Evolutionary conservation across 2,329 filamentous ascomycete species (phyloP), one percentile per base, ranked within the genome.

Genomic region (Paraconiothyrium brasiliense): DNA sequence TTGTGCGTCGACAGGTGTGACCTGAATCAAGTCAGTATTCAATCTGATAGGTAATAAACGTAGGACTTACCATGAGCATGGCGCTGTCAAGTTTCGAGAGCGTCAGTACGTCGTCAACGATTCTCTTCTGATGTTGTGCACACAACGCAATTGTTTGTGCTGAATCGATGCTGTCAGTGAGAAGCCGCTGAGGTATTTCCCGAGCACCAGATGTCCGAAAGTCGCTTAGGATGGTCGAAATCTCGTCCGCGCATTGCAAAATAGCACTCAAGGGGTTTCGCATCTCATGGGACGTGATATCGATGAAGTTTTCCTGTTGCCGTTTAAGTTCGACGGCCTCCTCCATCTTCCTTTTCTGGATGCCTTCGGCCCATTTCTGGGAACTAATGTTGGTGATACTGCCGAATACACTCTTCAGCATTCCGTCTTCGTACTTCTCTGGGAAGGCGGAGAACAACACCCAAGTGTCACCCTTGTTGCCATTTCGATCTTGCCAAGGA

Each of bases 361-460:
- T 88, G 50, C 90, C 89, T 76, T 96, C 92, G 1, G 92, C 92
- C 84, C 90, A 90, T 76, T 96, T 97, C 74, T 95, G 92, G 57
- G 91, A 87, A 20, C 90, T 93, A 66, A 97, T 96, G 71, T 96
- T 92, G 0, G 92, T 94, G 55, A 96, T 90, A 71, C 89, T 91
- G 56, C 91, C 91, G 68, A 94, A 93, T 2, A 93, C 89, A 63
- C 89, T 88, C 79, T 92, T 92, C 55, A 93, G 83, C 32, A 82
- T 80, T 3, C 90, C 90, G 32, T 86, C 80, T 1, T 83, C 79
- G 63, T 90, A 84, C 70, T 86, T 90, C 69, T 94, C 91, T 0
- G 91, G 91, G 67, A 90, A 93, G 0, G 90, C 91, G 58, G 87
- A 91, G 83, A 93, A 90, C 34, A 93, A 78, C 0, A 91, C 90